Evolutionary conservation across 2,329 filamentous ascomycete species (phyloP).

Genomic region (Cercospora sp.): DNA sequence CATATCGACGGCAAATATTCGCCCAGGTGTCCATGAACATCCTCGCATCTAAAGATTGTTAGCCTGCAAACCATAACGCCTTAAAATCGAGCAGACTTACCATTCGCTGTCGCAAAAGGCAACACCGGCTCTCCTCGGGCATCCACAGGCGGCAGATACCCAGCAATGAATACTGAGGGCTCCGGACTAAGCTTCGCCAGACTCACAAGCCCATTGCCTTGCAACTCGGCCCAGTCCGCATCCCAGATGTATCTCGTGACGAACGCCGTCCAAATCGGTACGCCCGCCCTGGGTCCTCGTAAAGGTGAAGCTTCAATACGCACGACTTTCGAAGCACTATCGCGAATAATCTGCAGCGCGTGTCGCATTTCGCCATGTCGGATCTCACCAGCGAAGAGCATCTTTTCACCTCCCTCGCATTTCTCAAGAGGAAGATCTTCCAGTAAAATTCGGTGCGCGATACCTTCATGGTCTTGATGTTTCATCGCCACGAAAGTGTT

Average conservation of each 20-base stretch:
- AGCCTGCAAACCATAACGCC: background rate
- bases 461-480: slow-evolving; percentile 50
- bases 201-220: slow-evolving; percentile 38
- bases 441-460: slow-evolving; percentile 41
- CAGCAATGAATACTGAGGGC: slow-evolving; percentile 54
- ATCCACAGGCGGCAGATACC: slow-evolving; percentile 47
- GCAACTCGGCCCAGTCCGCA: slow-evolving; percentile 50
- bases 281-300: slow-evolving; percentile 53
- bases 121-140: slow-evolving; percentile 29
- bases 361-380: slow-evolving; percentile 54
- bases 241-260: slow-evolving; percentile 46
- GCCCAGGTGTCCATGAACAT: slow-evolving; percentile 32
- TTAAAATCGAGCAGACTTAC: slow-evolving; percentile 18
- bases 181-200: slow-evolving; percentile 51
- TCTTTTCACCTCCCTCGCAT: slow-evolving; percentile 41
- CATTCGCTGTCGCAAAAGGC: slow-evolving; percentile 31
- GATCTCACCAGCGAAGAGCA: slow-evolving; percentile 55
- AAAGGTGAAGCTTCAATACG: slow-evolving; percentile 59
- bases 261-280: slow-evolving; percentile 63
- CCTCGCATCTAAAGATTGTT: slow-evolving; percentile 27
- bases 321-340: slow-evolving; percentile 53
- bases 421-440: slow-evolving; percentile 52
- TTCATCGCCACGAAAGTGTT: slow-evolving; percentile 59
- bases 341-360: slow-evolving; percentile 56
- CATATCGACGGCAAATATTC: slow-evolving; percentile 14